These are phyloP conservation scores for Aspergillus sparsus DNA, from an alignment of 495 filamentous ascomycete species.

Conservation along the genomic window DNA sequence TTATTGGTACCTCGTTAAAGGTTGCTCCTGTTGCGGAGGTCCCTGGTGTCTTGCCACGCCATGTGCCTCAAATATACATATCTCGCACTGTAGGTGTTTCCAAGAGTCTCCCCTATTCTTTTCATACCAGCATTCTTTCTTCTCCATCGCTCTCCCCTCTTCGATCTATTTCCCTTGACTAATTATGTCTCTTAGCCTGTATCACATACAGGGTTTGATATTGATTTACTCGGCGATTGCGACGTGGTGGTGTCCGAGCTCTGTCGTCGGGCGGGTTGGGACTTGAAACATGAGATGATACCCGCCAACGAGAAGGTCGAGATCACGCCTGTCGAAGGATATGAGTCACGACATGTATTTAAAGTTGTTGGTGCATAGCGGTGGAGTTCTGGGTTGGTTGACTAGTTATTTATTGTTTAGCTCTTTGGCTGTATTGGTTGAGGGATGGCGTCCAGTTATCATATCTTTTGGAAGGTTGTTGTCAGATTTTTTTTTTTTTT, in stretches of 20 bases:
- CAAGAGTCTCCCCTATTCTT: not conserved
- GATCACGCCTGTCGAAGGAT: slow-evolving; percentile 60
- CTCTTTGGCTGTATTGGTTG: slow-evolving; percentile 26
- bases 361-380: slow-evolving; percentile 51
- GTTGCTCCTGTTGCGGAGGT: slow-evolving; percentile 94
- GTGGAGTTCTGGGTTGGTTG: slow-evolving; percentile 41
- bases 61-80: slow-evolving; percentile 93
- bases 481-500: slow-evolving; percentile 8
- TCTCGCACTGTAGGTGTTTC: slow-evolving; percentile 65
- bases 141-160: too few species aligned
- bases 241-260: slow-evolving; percentile 90
- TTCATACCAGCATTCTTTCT: not conserved
- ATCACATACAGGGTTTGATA: slow-evolving; percentile 88
- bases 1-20: slow-evolving; percentile 95
- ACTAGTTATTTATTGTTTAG: slow-evolving; percentile 28
- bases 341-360: slow-evolving; percentile 65
- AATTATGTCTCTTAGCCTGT: slow-evolving; percentile 57
- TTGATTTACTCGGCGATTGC: slow-evolving; percentile 91
- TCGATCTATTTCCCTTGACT: not conserved
- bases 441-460: slow-evolving; percentile 33
- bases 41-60: slow-evolving; percentile 70
- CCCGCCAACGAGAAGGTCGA: slow-evolving; percentile 63
- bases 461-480: slow-evolving; percentile 19
- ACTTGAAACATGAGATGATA: slow-evolving; percentile 86
- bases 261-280: slow-evolving; percentile 81